Conservation (phyloP, 2,329 filamentous ascomycete genomes). For the Aspergillus tamarii region DNA sequence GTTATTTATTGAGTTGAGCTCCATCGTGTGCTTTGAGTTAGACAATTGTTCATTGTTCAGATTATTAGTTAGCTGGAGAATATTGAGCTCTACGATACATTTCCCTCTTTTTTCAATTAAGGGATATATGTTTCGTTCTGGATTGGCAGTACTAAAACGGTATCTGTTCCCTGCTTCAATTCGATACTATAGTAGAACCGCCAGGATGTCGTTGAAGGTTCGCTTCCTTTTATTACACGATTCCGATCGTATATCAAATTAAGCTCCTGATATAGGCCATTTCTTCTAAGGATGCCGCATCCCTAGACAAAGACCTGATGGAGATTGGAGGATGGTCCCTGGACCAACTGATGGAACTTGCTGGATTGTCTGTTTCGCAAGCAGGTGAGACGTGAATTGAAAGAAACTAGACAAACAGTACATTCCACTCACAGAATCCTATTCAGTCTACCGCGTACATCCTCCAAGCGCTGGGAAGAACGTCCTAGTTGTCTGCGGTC, state of each 20-base stretch:
- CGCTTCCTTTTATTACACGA: constrained; percentile 1
- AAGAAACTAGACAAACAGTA: not conserved
- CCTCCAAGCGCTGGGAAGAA: constrained; percentile 71
- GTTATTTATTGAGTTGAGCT: not conserved
- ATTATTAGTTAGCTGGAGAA: not conserved
- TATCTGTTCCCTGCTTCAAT: constrained; percentile 17
- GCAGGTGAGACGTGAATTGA: constrained; percentile 61
- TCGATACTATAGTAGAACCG: constrained; percentile 32
- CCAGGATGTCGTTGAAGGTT: constrained; percentile 49
- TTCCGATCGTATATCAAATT: not conserved
- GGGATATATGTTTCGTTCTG: constrained; percentile 32
- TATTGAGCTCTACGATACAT: not conserved
- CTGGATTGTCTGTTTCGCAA: constrained; percentile 89
- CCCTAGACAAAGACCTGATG: constrained; percentile 94
- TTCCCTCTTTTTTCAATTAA: not conserved
- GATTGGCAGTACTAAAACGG: constrained; percentile 14
- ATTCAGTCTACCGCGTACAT: constrained; percentile 80
- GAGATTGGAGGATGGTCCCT: constrained; percentile 81
- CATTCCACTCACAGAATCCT: not conserved
- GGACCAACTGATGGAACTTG: constrained; percentile 96
- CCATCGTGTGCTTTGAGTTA: not conserved
- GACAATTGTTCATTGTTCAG: not conserved
- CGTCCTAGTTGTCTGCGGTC: constrained; percentile 88
- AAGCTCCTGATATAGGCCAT: constrained; percentile 65
- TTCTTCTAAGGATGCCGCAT: constrained; percentile 81